Conservation (phyloP, 2,329 filamentous ascomycete genomes). For the Phialemonium atrogriseum region DNA sequence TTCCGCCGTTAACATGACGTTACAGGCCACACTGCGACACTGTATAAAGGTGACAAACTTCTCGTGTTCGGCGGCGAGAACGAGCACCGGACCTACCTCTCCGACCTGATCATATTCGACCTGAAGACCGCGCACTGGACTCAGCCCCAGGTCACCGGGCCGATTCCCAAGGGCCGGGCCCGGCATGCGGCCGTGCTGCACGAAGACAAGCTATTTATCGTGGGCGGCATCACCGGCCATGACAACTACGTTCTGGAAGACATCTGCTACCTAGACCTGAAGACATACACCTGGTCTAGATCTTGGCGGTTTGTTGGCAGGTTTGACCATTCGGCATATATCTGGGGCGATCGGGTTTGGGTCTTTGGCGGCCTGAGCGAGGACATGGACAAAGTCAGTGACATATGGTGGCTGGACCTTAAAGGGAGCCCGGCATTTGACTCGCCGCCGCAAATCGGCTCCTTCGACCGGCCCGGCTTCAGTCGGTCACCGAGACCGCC, state of each 20-base stretch:
- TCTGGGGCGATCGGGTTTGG: slow-evolving; percentile 89
- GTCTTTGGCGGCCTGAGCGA: slow-evolving; percentile 92
- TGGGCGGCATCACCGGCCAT: slow-evolving; percentile 90
- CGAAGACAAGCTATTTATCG: slow-evolving; percentile 92
- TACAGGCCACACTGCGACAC: slow-evolving; percentile 81
- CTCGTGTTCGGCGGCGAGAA: slow-evolving; percentile 97
- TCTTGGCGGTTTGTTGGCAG: slow-evolving; percentile 92
- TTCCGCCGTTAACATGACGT: no score
- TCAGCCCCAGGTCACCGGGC: slow-evolving; percentile 77
- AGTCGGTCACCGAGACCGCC: slow-evolving; percentile 41
- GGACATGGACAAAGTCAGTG: slow-evolving; percentile 93
- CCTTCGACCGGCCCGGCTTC: slow-evolving; percentile 37
- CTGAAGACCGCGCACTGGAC: slow-evolving; percentile 93
- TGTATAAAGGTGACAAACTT: slow-evolving; percentile 92
- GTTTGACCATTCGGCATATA: slow-evolving; percentile 91
- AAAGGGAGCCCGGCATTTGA: slow-evolving; percentile 84
- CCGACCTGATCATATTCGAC: slow-evolving; percentile 93
- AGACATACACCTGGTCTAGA: slow-evolving; percentile 95
- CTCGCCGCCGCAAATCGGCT: slow-evolving; percentile 50
- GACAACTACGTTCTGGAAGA: slow-evolving; percentile 91
- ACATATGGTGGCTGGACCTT: slow-evolving; percentile 95
- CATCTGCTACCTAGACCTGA: slow-evolving; percentile 91
- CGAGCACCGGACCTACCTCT: slow-evolving; percentile 90
- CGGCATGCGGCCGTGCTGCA: slow-evolving; percentile 90
- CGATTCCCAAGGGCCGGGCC: slow-evolving; percentile 80